These are phyloP conservation scores for Artemisia annua DNA, from an alignment of 129 eudicot species.

Conservation along the genomic window DNA sequence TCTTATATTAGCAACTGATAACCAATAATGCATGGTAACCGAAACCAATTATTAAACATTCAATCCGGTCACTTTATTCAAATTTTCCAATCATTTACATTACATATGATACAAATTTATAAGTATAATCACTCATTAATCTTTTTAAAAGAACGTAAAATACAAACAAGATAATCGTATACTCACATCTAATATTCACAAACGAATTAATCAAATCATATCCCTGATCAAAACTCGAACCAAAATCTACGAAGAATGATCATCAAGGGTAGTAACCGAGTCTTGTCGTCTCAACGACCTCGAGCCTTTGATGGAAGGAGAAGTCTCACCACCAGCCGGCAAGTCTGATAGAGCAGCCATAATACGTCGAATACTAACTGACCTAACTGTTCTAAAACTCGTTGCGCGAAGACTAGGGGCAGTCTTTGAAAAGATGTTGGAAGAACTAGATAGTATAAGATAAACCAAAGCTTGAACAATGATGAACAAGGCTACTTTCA, in stretches of 20 bases:
- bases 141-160: background rate
- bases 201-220: background rate
- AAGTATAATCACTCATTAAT: slow-evolving; percentile 13
- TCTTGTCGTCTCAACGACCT: slow-evolving; percentile 33
- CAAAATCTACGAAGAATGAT: slow-evolving; percentile 25
- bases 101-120: background rate
- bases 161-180: background rate
- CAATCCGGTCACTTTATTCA: slow-evolving; percentile 4
- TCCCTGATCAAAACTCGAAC: slow-evolving; percentile 17
- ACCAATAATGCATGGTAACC: background rate
- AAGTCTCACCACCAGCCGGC: slow-evolving; percentile 50
- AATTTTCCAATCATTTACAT: slow-evolving; percentile 4
- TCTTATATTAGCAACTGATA: background rate
- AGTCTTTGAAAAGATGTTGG: slow-evolving; percentile 57
- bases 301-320: slow-evolving; percentile 39
- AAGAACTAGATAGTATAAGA: slow-evolving; percentile 58
- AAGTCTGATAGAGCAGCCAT: slow-evolving; percentile 56
- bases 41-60: background rate
- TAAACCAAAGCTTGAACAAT: slow-evolving; percentile 64
- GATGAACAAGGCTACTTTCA: slow-evolving; percentile 51
- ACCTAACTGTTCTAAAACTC: slow-evolving; percentile 47
- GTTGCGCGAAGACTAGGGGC: slow-evolving; percentile 46
- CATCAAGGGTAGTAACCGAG: slow-evolving; percentile 23
- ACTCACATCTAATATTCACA: slow-evolving; percentile 24
- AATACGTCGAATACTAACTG: slow-evolving; percentile 59